Base-by-base conservation (phyloP, 768 basidiomycete species). In the Boletus sp. region DNA sequence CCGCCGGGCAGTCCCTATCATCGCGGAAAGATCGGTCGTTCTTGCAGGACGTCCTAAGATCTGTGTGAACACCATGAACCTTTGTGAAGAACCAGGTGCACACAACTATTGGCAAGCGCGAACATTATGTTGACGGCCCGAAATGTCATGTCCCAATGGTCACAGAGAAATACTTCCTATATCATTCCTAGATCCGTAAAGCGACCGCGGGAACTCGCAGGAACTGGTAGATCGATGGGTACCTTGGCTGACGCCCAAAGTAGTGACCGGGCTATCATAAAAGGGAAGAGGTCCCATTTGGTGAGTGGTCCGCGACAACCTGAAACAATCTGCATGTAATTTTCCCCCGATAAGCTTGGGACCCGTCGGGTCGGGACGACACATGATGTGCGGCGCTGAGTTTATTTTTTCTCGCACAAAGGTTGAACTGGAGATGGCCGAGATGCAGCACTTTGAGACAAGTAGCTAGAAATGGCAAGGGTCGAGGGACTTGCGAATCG, bases 1-100 rank as follows among this genome's bases (percentile, higher is more conserved):
- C 39, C 45, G 39, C 6, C 32, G 45, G 35, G 29, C 55, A 20
- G 37, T 4, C 37, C 17, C 37, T 17, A 47, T 47, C 45, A 35
- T 57, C 56, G 56, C 56, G 56, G 55, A 30, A 57, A 57, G 55
- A 42, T 45, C 40, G 20, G 47, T 35, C 29, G 17, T 29, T 41
- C 28, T 39, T 24, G 33, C 7, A 18, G 33, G 5, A 35, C 14
- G 24, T 9, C 10, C 17, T 24, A 24, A 24, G 11, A 48, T 20
- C 20, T 24, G 33, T 9, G 20, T 35, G 17, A 10, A 24, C 44
- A 15, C 44, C 44, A 45, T 15, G 20, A 11, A 46, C 8, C 12
- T 46, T 15, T 28, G 11, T 29, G 44, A 42, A n/a, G 39, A 8
- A 9, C 40, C 18, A 17, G 17, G 40, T 40, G 40, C 40, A 40